Conservation (phyloP, 2,329 filamentous ascomycete genomes). For the Colletotrichum sp. region DNA sequence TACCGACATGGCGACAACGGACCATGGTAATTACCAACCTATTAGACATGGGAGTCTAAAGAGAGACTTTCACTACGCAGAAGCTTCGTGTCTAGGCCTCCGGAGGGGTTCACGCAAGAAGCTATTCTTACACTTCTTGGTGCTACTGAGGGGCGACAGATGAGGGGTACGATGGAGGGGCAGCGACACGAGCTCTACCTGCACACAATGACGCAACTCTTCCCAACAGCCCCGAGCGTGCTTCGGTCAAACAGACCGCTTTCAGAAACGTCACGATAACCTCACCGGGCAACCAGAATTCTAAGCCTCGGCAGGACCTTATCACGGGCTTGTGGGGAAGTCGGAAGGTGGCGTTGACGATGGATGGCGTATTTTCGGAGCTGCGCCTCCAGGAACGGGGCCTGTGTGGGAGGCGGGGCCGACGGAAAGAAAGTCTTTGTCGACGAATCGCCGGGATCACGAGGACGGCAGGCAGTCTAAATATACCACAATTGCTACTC, state of each 20-base stretch:
- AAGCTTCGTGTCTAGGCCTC: not conserved
- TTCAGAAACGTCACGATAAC: not conserved
- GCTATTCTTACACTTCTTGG: not conserved
- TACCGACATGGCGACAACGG: not conserved
- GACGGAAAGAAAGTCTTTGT: not conserved
- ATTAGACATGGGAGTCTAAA: not conserved
- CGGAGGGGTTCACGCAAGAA: not conserved
- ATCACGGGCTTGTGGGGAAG: not conserved
- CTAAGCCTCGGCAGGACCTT: not conserved
- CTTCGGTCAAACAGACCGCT: not conserved
- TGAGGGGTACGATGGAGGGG: not conserved
- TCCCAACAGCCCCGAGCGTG: not conserved
- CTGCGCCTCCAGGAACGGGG: conserved; percentile 10
- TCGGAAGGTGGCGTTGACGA: conserved; percentile 4
- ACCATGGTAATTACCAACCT: not conserved
- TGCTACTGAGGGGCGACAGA: not conserved
- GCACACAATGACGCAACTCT: not conserved
- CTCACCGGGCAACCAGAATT: not conserved
- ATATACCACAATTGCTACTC: conserved; percentile 1
- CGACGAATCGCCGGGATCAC: not conserved
- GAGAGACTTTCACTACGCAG: not conserved
- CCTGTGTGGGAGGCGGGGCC: not conserved
- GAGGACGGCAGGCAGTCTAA: conserved; percentile 3
- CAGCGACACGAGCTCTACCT: not conserved
- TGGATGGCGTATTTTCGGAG: not conserved